Evolutionary conservation across 768 basidiomycete species (phyloP).

Genomic region (Mycena leptocephala): DNA sequence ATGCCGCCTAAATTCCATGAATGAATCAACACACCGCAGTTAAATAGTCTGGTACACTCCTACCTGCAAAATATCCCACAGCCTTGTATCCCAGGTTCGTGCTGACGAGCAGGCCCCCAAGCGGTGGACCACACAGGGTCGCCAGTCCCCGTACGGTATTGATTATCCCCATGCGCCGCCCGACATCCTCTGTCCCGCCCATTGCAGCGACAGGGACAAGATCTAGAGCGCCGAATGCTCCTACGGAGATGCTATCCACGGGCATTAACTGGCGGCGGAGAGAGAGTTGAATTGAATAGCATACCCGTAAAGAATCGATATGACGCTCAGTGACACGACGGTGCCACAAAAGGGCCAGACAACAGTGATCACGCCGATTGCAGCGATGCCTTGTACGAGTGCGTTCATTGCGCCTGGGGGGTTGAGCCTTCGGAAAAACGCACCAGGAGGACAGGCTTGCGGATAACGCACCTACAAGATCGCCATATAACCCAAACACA

Average conservation of each 20-base stretch:
- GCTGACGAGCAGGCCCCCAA: neutral
- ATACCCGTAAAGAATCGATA: slow-evolving; percentile 1
- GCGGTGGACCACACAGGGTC: neutral
- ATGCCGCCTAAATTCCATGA: neutral
- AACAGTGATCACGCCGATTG: neutral
- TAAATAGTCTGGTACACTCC: neutral
- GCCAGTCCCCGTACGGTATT: neutral
- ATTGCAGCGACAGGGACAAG: neutral
- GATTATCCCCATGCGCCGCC: neutral
- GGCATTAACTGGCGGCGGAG: neutral
- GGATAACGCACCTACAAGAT: neutral
- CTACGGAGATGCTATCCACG: neutral
- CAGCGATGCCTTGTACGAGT: neutral
- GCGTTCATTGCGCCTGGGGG: neutral
- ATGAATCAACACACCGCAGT: neutral
- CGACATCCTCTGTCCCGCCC: neutral
- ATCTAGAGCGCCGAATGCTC: neutral
- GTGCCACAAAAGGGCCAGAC: neutral
- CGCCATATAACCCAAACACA: neutral
- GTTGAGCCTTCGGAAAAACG: neutral
- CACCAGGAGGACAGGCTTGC: neutral
- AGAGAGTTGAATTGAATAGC: neutral
- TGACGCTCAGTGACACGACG: neutral
- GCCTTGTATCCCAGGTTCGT: neutral
- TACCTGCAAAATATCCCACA: neutral